Base-by-base conservation (phyloP, 441 rosid species). In the Sinapis alba region DNA sequence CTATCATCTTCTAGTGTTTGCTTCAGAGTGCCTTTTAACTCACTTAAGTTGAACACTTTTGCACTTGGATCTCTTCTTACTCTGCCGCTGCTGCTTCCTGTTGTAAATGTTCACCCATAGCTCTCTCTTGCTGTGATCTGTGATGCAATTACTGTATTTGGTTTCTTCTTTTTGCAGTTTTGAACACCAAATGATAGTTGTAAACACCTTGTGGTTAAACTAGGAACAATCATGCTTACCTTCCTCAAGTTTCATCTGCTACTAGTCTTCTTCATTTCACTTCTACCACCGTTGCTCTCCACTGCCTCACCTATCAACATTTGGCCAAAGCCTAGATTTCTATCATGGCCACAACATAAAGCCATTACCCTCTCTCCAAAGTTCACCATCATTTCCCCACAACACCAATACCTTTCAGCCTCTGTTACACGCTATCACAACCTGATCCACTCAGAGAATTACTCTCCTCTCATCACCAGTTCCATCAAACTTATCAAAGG, bases 291-390 rank as follows among this genome's bases (percentile, higher is more conserved):
- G 2, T 68, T 21, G 4, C 59, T 72, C 15, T 78, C 81, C 51
- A 13, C 26, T 68, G 6, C 71, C 0, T 16, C 5, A 15, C 66
- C 81, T 43, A 71, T 86, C 65, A 83, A 79, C 38, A 84, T 86
- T 8, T 90, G 96, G 98, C 97, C 98, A 7, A 86, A 87, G 75
- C 96, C 98, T 0, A 83, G 87, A 69, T 57, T 10, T 27, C 21
- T 87, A 15, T 82, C 80, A 41, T 93, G 96, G 94, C 88, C 89
- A 2, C 65, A 79, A 12, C 87, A 86, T 0, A 65, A 30, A 11
- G 87, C 88, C 72, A 79, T 83, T 26, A 9, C 73, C 59, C 80
- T 90, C 72, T 89, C 92, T 36, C 80, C 86, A 2, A 43, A 62
- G 67, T 89, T 90, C 86, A 69, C 85, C 45, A 85, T 93, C 75